phyloP scores from a whole-genome alignment of 495 filamentous ascomycete genomes.

The Hapsidospora chrysogenum region DNA sequence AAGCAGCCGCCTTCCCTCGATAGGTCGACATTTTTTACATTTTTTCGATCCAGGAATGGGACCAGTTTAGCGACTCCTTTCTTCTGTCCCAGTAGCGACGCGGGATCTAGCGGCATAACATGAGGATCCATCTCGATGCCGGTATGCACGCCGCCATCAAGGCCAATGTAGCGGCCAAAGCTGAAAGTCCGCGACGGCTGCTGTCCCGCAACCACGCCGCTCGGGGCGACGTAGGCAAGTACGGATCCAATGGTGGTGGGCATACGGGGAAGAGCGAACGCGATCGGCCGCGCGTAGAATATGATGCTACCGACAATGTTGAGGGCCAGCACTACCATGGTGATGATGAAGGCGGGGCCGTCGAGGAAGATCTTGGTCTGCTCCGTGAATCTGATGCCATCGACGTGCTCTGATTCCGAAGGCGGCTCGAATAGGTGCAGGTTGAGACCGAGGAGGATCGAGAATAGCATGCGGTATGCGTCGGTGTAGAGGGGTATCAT shows the following conservation, averaged over 20 bases:
- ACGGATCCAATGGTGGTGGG: constrained; percentile 24
- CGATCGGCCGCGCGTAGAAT: constrained; percentile 14
- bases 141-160: constrained; percentile 21
- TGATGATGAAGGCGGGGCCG: constrained; percentile 12
- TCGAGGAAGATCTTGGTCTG: constrained; percentile 22
- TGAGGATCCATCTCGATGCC: constrained; percentile 24
- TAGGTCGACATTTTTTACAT: not conserved
- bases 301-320: constrained; percentile 17
- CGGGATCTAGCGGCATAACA: constrained; percentile 11
- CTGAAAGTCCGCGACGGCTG: constrained; percentile 9
- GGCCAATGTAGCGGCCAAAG: constrained; percentile 24
- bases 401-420: not conserved
- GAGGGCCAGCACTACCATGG: constrained; percentile 12
- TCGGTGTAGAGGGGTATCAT: constrained; percentile 7
- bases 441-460: constrained; percentile 15
- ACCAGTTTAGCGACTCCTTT: constrained; percentile 2
- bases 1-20: not conserved
- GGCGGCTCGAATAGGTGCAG: constrained; percentile 8
- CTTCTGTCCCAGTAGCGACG: not conserved
- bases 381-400: not conserved
- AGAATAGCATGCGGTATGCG: constrained; percentile 16
- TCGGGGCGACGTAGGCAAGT: constrained; percentile 13
- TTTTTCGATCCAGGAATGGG: not conserved
- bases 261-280: constrained; percentile 15
- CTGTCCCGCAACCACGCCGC: constrained; percentile 2